A percentile compares a stretch with the other conserved stretches of the same genome.
These are phyloP conservation scores for Rhizophora mangle DNA, from an alignment of 345 rosid genomes.

Conservation along the genomic window DNA sequence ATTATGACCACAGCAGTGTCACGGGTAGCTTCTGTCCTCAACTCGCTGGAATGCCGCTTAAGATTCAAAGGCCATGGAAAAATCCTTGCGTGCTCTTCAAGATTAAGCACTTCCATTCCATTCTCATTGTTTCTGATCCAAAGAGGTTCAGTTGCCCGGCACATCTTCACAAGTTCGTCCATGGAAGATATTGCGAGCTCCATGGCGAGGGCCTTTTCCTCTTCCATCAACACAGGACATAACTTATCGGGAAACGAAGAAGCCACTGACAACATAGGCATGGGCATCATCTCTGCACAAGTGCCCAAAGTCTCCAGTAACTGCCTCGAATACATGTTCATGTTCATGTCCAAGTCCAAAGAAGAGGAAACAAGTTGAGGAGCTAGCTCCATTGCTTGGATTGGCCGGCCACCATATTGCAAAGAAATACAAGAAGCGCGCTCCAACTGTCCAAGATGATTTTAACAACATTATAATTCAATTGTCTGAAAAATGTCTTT, in stretches of 20 bases:
- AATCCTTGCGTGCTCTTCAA: slow-evolving; percentile 57
- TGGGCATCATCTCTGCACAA: slow-evolving; percentile 45
- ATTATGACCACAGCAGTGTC: slow-evolving; percentile 74
- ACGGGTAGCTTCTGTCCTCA: slow-evolving; percentile 68
- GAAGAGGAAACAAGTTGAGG: slow-evolving; percentile 46
- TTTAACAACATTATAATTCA: background rate
- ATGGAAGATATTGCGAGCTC: slow-evolving; percentile 64
- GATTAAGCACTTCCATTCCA: slow-evolving; percentile 44
- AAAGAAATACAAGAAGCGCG: slow-evolving; percentile 60
- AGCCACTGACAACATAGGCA: slow-evolving; percentile 43
- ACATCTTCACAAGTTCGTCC: slow-evolving; percentile 69
- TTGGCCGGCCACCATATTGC: slow-evolving; percentile 45
- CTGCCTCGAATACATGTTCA: slow-evolving; percentile 46
- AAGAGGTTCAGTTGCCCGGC: slow-evolving; percentile 53
- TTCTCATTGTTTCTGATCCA: slow-evolving; percentile 51
- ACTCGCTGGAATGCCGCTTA: slow-evolving; percentile 37
- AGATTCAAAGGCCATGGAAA: slow-evolving; percentile 64
- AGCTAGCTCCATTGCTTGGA: slow-evolving; percentile 42
- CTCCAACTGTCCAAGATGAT: slow-evolving; percentile 50
- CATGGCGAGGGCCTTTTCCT: slow-evolving; percentile 64
- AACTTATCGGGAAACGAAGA: slow-evolving; percentile 29
- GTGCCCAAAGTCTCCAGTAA: slow-evolving; percentile 39
- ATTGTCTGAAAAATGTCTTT: background rate
- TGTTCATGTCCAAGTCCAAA: slow-evolving; percentile 63
- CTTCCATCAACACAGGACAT: slow-evolving; percentile 49